A percentile compares a stretch with the other conserved stretches of the same genome.
These are phyloP conservation scores for Kodamaea laetipori DNA, from an alignment of 805 yeast genomes.

Conservation along the genomic window DNA sequence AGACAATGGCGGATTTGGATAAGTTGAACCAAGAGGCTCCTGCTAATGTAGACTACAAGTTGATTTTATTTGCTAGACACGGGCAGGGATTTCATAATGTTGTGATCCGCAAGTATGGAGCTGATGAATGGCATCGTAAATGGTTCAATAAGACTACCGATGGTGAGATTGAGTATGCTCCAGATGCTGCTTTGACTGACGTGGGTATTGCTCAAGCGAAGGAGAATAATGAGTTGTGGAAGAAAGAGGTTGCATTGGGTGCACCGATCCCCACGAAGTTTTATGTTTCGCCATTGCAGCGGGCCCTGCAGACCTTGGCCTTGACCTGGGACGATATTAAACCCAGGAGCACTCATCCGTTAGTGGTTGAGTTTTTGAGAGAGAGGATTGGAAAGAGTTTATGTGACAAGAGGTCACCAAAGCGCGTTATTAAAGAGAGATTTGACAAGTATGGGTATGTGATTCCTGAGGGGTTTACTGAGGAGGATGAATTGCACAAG, in stretches of 20 bases:
- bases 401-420: conserved; percentile 58
- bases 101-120: conserved; percentile 55
- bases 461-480: conserved; percentile 47
- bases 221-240: conserved; percentile 48
- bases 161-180: conserved; percentile 57
- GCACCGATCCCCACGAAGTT: conserved; percentile 57
- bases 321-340: conserved; percentile 50
- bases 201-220: conserved; percentile 60
- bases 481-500: conserved; percentile 51
- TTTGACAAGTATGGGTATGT: conserved; percentile 44
- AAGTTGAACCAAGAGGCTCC: conserved; percentile 37
- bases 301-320: conserved; percentile 57
- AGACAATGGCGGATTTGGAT: conserved; percentile 32
- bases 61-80: conserved; percentile 60
- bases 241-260: conserved; percentile 43
- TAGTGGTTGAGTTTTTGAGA: conserved; percentile 50
- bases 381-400: conserved; percentile 62
- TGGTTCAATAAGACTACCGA: conserved; percentile 56
- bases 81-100: conserved; percentile 71
- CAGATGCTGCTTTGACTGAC: conserved; percentile 60
- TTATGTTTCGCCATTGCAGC: conserved; percentile 63
- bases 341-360: conserved; percentile 22
- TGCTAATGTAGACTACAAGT: conserved; percentile 45
- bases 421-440: conserved; percentile 38
- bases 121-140: conserved; percentile 54